Base-by-base conservation (phyloP, 164 flowering plant species). In the Platanus orientalis region DNA sequence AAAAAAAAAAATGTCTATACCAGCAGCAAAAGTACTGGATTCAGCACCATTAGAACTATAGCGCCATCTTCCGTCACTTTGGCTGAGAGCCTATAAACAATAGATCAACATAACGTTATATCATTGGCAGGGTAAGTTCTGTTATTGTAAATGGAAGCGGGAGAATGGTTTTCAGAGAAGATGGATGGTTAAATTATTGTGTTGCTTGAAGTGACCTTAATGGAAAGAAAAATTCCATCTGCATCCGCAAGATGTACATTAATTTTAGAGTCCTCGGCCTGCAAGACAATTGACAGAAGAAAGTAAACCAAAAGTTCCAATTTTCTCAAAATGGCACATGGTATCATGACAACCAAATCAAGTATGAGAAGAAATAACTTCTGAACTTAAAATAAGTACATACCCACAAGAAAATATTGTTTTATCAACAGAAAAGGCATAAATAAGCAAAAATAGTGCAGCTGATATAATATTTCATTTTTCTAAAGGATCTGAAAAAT, bases 1-100 rank as follows among this genome's bases (percentile, higher is more conserved):
- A 30, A 0, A 69, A 63, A 58, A n/a, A n/a, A n/a, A n/a, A n/a
- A n/a, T n/a, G n/a, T n/a, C 36, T 51, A 65, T 83, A 89, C 98
- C 99, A 68, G 99, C 89, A 72, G 96, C 96, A 78, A 72, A 80
- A 49, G 84, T 82, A 68, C 97, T 95, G 44, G 97, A 85, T 70
- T 86, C 92, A 17, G 92, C 88, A 65, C 88, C 81, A 64, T 73
- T 83, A 64, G 89, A 85, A 73, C 84, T 80, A 51, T 76, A 79
- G 58, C 96, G 95, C 99, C 97, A 95, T 69, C 84, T 82, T 69
- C 99, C 99, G 82, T 89, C 99, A 81, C 96, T 92, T 71, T 91
- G 97, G 77, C 97, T 88, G 53, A 92, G 78, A 61, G 94, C 81
- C 98, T 92, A 84, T 56, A 48, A 78, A 54, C 29, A 36, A 32